Evolutionary conservation across 2,329 filamentous ascomycete species (phyloP).

Genomic region (Pseudogymnoascus sp.): DNA sequence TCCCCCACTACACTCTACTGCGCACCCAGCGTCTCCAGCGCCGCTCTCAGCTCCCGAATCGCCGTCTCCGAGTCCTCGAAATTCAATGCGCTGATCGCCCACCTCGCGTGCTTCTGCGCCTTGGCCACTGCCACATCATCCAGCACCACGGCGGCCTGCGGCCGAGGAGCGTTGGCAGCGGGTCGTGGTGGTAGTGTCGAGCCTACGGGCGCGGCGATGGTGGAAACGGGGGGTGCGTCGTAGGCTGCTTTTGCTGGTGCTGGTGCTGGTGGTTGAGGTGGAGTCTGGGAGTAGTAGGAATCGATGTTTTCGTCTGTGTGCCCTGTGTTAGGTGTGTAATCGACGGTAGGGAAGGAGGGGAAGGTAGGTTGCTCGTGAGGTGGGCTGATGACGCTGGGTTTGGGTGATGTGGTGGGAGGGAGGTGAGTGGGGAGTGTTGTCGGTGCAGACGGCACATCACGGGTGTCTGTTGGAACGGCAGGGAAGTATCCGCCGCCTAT

Average conservation of each 20-base stretch:
- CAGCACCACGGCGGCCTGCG: constrained; percentile 13
- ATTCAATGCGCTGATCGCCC: constrained; percentile 92
- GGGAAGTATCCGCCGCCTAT: constrained; percentile 54
- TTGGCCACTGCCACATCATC: constrained; percentile 67
- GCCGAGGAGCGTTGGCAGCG: constrained; percentile 9
- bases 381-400: not conserved
- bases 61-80: constrained; percentile 94
- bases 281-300: constrained; percentile 26
- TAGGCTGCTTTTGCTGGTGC: not conserved
- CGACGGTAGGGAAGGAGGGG: constrained; percentile 25
- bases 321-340: constrained; percentile 27
- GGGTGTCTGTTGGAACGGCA: constrained; percentile 30
- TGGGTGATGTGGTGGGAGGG: constrained; percentile 11
- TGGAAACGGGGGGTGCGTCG: constrained; percentile 9
- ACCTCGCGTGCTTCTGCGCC: constrained; percentile 93
- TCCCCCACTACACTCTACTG: constrained; percentile 11
- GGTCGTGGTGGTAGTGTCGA: constrained; percentile 15
- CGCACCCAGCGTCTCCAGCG: constrained; percentile 43
- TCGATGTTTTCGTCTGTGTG: constrained; percentile 28
- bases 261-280: constrained; percentile 23
- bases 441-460: constrained; percentile 14
- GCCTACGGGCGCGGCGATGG: constrained; percentile 18
- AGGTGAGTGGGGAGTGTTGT: constrained; percentile 12
- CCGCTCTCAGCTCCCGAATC: constrained; percentile 72
- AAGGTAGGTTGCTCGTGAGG: constrained; percentile 11